These are phyloP conservation scores for Candida labiduridarum DNA, from an alignment of 1,139 yeast genomes.

Conservation along the genomic window DNA sequence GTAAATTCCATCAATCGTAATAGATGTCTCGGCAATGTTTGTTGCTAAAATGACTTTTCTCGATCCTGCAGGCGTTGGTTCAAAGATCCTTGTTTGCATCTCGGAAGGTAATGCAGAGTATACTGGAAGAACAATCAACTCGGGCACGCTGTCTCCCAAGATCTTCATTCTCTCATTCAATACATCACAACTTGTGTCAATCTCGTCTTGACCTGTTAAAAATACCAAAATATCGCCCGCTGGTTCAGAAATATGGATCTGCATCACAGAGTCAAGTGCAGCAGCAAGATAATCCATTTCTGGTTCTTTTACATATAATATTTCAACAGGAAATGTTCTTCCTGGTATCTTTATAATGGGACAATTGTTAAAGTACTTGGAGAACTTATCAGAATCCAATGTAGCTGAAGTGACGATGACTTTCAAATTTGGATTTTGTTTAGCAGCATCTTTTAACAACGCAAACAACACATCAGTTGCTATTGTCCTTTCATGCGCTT, in stretches of 20 bases:
- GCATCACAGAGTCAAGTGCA: slow-evolving; percentile 91
- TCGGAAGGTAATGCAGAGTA: slow-evolving; percentile 96
- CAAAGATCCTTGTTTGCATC: slow-evolving; percentile 88
- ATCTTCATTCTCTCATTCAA: slow-evolving; percentile 55
- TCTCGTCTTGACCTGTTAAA: slow-evolving; percentile 97
- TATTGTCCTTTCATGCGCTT: slow-evolving; percentile 96
- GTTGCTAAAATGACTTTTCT: slow-evolving; percentile 91
- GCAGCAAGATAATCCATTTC: slow-evolving; percentile 94
- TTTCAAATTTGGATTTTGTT: slow-evolving; percentile 84
- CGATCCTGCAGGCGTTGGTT: slow-evolving; percentile 81
- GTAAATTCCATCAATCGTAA: slow-evolving; percentile 96
- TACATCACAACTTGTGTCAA: slow-evolving; percentile 93
- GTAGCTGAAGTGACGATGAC: slow-evolving; percentile 97
- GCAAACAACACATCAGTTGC: slow-evolving; percentile 99
- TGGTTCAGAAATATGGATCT: slow-evolving; percentile 95
- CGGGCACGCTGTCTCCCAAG: slow-evolving; percentile 76
- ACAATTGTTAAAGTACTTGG: slow-evolving; percentile 83
- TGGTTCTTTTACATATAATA: slow-evolving; percentile 93
- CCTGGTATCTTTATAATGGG: slow-evolving; percentile 97
- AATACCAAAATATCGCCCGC: slow-evolving; percentile 89
- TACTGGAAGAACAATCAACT: slow-evolving; percentile 83
- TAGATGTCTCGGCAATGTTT: slow-evolving; percentile 95
- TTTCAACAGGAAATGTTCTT: slow-evolving; percentile 96
- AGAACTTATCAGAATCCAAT: slow-evolving; percentile 95
- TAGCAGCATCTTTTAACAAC: slow-evolving; percentile 76